A percentile compares a stretch with the other conserved stretches of the same genome.
Conservation (phyloP, 208 protist species). For the Crithidia fasciculata region DNA sequence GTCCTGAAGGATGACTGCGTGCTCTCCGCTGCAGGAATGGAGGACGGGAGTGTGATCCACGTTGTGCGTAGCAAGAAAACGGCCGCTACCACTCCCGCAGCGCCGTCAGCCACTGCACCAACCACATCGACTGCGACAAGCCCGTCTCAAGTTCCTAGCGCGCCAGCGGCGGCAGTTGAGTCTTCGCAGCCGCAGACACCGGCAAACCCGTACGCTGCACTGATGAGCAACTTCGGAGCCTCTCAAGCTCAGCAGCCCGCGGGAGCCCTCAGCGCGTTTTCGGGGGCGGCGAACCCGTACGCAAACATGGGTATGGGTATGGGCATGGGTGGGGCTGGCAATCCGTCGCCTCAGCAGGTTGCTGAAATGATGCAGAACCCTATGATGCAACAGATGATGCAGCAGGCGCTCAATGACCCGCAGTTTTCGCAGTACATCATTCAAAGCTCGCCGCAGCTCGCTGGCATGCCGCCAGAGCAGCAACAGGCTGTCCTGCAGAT, state of each 20-base stretch:
- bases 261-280: slow-evolving; percentile 8
- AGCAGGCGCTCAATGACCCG: slow-evolving; percentile 64
- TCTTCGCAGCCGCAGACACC: slow-evolving; percentile 8
- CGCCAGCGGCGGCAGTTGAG: slow-evolving; percentile 1
- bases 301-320: slow-evolving; percentile 28
- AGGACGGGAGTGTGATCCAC: slow-evolving; percentile 82
- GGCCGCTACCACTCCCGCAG: slow-evolving; percentile 5
- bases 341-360: slow-evolving; percentile 17
- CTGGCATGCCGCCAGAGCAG: slow-evolving; percentile 50
- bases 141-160: slow-evolving; percentile 13
- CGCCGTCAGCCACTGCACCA: slow-evolving; percentile 13
- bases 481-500: slow-evolving; percentile 62
- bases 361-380: slow-evolving; percentile 76
- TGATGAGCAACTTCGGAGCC: slow-evolving; percentile 52
- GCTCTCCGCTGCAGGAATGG: slow-evolving; percentile 77
- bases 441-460: slow-evolving; percentile 46
- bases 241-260: slow-evolving; percentile 16
- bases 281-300: slow-evolving; percentile 23
- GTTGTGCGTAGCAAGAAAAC: slow-evolving; percentile 83
- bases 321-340: slow-evolving; percentile 22
- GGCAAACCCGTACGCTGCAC: slow-evolving; percentile 74
- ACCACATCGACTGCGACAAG: slow-evolving; percentile 1
- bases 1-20: slow-evolving; percentile 86
- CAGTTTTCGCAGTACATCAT: slow-evolving; percentile 70
- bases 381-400: slow-evolving; percentile 63